phyloP scores from a whole-genome alignment of 2,329 filamentous ascomycete genomes.

The Dactylellina sp. region DNA sequence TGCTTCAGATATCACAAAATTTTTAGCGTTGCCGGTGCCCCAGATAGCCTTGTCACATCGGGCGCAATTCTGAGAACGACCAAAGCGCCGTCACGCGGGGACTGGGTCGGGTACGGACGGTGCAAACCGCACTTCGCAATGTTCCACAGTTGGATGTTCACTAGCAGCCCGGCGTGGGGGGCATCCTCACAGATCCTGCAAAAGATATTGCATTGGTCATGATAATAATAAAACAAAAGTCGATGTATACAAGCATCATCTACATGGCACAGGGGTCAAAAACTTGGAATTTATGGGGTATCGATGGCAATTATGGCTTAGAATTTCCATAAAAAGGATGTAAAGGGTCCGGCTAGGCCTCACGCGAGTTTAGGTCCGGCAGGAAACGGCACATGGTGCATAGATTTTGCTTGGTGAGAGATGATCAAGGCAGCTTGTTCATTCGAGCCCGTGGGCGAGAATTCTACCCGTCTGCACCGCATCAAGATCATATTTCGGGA shows the following conservation, averaged over 20 bases:
- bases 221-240: slow-evolving; percentile 33
- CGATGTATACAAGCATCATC: slow-evolving; percentile 6
- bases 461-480: slow-evolving; percentile 29
- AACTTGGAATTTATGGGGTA: slow-evolving; percentile 46
- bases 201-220: slow-evolving; percentile 37
- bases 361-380: neutral
- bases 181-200: slow-evolving; percentile 3
- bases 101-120: slow-evolving; percentile 38
- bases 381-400: slow-evolving; percentile 18
- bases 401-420: slow-evolving; percentile 5
- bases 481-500: slow-evolving; percentile 7
- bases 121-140: slow-evolving; percentile 48
- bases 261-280: slow-evolving; percentile 2
- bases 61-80: slow-evolving; percentile 6
- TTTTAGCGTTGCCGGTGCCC: slow-evolving; percentile 45
- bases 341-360: neutral
- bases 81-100: slow-evolving; percentile 38
- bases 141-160: slow-evolving; percentile 39
- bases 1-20: slow-evolving; percentile 37
- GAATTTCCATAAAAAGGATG: slow-evolving; percentile 25
- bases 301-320: slow-evolving; percentile 24
- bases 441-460: neutral
- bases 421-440: neutral
- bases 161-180: slow-evolving; percentile 22
- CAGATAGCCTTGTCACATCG: slow-evolving; percentile 24